phyloP scores from a whole-genome alignment of 805 yeast species.

The Barnettozyma sucrosica region DNA sequence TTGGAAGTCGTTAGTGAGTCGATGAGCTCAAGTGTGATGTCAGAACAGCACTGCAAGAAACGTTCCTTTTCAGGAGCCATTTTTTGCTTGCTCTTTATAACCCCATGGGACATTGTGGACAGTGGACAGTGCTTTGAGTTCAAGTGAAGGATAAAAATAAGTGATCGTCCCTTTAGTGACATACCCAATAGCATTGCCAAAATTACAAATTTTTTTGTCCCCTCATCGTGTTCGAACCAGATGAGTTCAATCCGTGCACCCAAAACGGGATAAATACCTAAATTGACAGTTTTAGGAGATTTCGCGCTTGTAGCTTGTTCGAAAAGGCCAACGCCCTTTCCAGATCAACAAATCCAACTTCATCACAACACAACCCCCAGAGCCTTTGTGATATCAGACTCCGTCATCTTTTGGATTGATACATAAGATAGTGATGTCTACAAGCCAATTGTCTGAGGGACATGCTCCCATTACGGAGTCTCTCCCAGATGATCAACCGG shows the following conservation, averaged over 20 bases:
- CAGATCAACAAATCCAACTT: neutral
- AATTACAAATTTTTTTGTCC: slow-evolving; percentile 3
- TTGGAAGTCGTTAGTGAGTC: slow-evolving; percentile 65
- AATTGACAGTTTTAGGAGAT: neutral
- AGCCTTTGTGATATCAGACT: neutral
- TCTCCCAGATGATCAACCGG: neutral
- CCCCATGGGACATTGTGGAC: slow-evolving; percentile 25
- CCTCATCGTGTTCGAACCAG: slow-evolving; percentile 5
- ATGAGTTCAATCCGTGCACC: slow-evolving; percentile 1
- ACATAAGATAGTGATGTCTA: slow-evolving; percentile 1
- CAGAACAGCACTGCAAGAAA: slow-evolving; percentile 88
- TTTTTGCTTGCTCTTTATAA: slow-evolving; percentile 46
- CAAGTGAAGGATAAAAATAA: neutral
- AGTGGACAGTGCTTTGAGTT: neutral
- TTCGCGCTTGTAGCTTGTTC: neutral
- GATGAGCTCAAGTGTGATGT: slow-evolving; percentile 80
- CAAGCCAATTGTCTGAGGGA: slow-evolving; percentile 8
- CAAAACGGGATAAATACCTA: neutral
- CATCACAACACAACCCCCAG: neutral
- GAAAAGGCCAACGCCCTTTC: neutral
- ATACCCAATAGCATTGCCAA: slow-evolving; percentile 3
- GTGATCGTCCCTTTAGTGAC: neutral
- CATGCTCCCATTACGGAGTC: neutral
- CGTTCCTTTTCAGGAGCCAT: slow-evolving; percentile 89
- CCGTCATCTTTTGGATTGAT: neutral